Conservation (phyloP, 2,329 filamentous ascomycete species). For the Beauveria scarabaeidicola region DNA sequence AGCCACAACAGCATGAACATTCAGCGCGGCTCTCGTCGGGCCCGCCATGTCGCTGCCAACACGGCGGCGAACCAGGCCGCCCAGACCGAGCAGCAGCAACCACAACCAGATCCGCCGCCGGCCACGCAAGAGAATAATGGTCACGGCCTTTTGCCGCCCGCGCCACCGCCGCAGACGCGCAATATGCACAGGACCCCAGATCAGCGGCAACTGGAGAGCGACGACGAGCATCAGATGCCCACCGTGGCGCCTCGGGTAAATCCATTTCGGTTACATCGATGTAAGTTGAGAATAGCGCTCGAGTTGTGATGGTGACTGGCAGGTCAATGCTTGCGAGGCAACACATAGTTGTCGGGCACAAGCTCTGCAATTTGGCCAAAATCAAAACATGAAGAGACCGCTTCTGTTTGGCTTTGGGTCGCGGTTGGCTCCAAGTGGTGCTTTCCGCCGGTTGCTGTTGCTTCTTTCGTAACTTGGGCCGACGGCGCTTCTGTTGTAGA, state of each 20-base stretch:
- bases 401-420: not conserved
- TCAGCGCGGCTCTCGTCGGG: slow-evolving; percentile 22
- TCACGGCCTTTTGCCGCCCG: not conserved
- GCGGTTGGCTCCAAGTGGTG: not conserved
- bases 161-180: slow-evolving; percentile 3
- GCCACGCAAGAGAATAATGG: not conserved
- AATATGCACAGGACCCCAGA: slow-evolving; percentile 20
- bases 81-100: slow-evolving; percentile 10
- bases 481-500: not conserved
- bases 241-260: slow-evolving; percentile 23
- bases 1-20: slow-evolving; percentile 20
- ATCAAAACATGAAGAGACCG: no score
- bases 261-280: slow-evolving; percentile 29
- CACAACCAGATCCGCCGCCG: slow-evolving; percentile 9
- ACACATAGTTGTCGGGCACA: not conserved
- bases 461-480: not conserved
- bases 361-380: not conserved
- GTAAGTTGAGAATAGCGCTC: slow-evolving; percentile 20
- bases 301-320: not conserved
- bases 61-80: slow-evolving; percentile 13
- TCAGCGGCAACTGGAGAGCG: slow-evolving; percentile 12
- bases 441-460: not conserved
- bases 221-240: slow-evolving; percentile 17
- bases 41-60: slow-evolving; percentile 22
- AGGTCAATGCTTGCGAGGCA: no score